Evolutionary conservation across 2,329 filamentous ascomycete species (phyloP), one percentile per base, ranked within the genome.

Genomic region (Grosmannia huntii): DNA sequence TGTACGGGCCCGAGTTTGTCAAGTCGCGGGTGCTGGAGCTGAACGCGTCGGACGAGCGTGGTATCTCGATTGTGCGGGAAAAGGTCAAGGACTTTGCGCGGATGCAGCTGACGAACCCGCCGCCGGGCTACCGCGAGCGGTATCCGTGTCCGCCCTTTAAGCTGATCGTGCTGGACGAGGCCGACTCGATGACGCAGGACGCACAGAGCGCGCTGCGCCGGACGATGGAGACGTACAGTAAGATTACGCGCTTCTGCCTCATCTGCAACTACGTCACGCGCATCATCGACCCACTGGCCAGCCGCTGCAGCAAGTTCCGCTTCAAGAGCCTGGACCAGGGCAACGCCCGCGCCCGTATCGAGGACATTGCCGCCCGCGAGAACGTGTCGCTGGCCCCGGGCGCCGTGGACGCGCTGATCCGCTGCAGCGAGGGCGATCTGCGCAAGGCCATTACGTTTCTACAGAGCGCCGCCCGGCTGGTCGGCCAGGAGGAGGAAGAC

Each of bases 191-290:
- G 92, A 99, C 94, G 46, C 92, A 97, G 71, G 95, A 99, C 73
- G 94, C 94, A 14, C 94, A 99, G 75, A 89, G 85, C 60, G 94
- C 95, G 5, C 77, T 99, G 59, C 81, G 94, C 63, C 82, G 95
- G 57, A 99, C 94, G 1, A 99, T 99, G 94, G 94, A 99, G 75
- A 95, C 90, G 52, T 97, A 97, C 72, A 89, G 83, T 71, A 91
- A 90, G 67, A 96, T 97, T 72, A 99, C 94, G 2, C 82, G 94
- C 16, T 99, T 99, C 72, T 97, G 94, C 69, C 78, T 99, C 49
- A 92, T 97, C 60, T 99, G 95, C 75, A 99, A 99, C 73, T 99
- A 99, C 67, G 94, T 99, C 52, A 97, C 94, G 4, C 80, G 94
- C 60, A 99, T 99, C 69, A 99, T 99, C 67, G 94, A 99, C 69